Evolutionary conservation across 805 yeast genomes (phyloP).

Genomic region (Lachancea sp.): DNA sequence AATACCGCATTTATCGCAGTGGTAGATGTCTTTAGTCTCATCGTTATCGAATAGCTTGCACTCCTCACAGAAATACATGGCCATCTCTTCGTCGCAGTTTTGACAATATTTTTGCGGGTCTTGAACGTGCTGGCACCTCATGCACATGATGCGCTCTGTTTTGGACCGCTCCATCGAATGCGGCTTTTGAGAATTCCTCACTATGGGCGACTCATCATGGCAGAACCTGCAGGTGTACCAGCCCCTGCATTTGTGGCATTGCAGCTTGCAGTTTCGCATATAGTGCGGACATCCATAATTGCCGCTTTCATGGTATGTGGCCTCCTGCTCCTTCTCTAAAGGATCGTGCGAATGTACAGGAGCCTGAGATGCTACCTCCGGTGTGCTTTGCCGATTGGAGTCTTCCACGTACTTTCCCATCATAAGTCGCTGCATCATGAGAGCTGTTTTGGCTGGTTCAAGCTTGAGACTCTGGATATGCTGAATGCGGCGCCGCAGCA

Average conservation of each 20-base stretch:
- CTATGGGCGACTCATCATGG: slow-evolving; percentile 54
- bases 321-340: slow-evolving; percentile 41
- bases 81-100: slow-evolving; percentile 60
- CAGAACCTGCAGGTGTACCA: slow-evolving; percentile 85
- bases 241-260: slow-evolving; percentile 64
- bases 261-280: slow-evolving; percentile 74
- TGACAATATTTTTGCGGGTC: slow-evolving; percentile 63
- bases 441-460: slow-evolving; percentile 14
- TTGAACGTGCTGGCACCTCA: slow-evolving; percentile 74
- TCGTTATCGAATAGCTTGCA: slow-evolving; percentile 85
- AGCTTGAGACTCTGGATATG: slow-evolving; percentile 15
- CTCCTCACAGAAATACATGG: slow-evolving; percentile 67
- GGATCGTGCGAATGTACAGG: slow-evolving; percentile 16
- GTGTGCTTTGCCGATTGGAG: slow-evolving; percentile 16
- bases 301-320: slow-evolving; percentile 43
- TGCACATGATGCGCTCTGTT: slow-evolving; percentile 69
- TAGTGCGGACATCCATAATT: slow-evolving; percentile 78
- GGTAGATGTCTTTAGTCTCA: slow-evolving; percentile 73
- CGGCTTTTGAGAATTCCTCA: slow-evolving; percentile 11
- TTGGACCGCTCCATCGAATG: slow-evolving; percentile 56
- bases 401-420: slow-evolving; percentile 58
- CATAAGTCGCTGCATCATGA: slow-evolving; percentile 56
- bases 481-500: slow-evolving; percentile 14
- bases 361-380: background rate
- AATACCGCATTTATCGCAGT: slow-evolving; percentile 88